Percentiles rank a stretch among this genome's conserved stretches.
Conservation (phyloP, 1,139 yeast species). For the Geotrichum phurueaensis region DNA sequence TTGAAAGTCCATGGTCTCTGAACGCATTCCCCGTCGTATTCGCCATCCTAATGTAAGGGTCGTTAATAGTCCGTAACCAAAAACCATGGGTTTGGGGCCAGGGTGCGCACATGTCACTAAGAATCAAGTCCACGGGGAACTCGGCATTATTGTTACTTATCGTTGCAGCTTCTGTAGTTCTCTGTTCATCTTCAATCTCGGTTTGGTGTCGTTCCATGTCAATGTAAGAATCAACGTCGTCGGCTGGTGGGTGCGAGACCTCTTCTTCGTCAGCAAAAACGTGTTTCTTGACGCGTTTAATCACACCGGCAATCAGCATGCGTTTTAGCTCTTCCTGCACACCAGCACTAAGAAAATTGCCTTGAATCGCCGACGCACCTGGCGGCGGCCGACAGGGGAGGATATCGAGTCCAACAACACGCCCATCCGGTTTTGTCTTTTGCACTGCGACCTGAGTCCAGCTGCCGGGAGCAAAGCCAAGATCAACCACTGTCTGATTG, state of each 20-base stretch:
- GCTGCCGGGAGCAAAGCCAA: constrained; percentile 95
- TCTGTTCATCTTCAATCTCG: constrained; percentile 7
- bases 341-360: constrained; percentile 64
- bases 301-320: constrained; percentile 41
- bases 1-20: constrained; percentile 56
- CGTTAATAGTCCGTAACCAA: constrained; percentile 68
- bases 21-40: constrained; percentile 61
- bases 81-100: constrained; percentile 58
- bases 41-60: constrained; percentile 72
- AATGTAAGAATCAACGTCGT: constrained; percentile 18
- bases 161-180: neutral
- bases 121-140: constrained; percentile 56
- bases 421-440: constrained; percentile 52
- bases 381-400: constrained; percentile 70
- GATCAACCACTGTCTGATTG: constrained; percentile 63
- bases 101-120: constrained; percentile 86
- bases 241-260: constrained; percentile 12
- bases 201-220: constrained; percentile 21
- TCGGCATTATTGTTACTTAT: constrained; percentile 1
- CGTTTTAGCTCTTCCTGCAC: constrained; percentile 58
- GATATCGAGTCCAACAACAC: constrained; percentile 79
- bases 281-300: constrained; percentile 26
- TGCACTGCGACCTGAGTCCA: constrained; percentile 83
- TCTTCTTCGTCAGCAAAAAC: constrained; percentile 39
- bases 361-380: constrained; percentile 80